A percentile compares a stretch with the other conserved stretches of the same genome.
Conservation (phyloP, 2,329 filamentous ascomycete species). For the Sclerotinia borealis region DNA sequence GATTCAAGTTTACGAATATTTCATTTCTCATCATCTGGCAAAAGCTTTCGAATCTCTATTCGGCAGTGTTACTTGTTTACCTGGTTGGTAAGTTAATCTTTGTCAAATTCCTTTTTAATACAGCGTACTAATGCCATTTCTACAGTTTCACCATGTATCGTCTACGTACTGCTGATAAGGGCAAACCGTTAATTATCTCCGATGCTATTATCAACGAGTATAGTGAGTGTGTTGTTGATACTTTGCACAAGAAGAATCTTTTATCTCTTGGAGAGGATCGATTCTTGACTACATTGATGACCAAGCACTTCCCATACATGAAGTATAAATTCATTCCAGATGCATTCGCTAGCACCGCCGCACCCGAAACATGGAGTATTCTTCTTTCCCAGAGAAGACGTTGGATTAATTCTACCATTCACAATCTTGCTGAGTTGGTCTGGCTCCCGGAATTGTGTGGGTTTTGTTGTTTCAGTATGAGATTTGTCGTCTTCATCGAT, state of each 20-base stretch:
- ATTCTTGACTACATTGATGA: constrained; percentile 96
- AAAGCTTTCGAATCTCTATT: constrained; percentile 98
- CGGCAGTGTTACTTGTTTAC: constrained; percentile 96
- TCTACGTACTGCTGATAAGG: constrained; percentile 85
- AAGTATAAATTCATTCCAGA: constrained; percentile 93
- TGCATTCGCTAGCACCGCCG: constrained; percentile 88
- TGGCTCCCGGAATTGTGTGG: constrained; percentile 90
- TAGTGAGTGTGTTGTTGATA: constrained; percentile 82
- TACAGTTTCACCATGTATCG: constrained; percentile 97
- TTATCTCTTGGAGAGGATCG: constrained; percentile 93
- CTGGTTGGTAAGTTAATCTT: constrained; percentile 74
- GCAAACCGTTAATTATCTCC: constrained; percentile 88
- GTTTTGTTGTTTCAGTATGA: constrained; percentile 98
- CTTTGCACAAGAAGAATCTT: constrained; percentile 89
- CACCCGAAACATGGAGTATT: constrained; percentile 89
- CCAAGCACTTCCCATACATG: constrained; percentile 93
- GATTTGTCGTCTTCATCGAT: constrained; percentile 93
- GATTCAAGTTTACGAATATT: constrained; percentile 99
- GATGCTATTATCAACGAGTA: constrained; percentile 86
- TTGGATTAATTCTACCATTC: constrained; percentile 99
- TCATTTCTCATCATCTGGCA: constrained; percentile 92
- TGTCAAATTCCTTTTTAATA: not conserved
- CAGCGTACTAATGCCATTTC: constrained; percentile 33
- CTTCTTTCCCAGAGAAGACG: constrained; percentile 94
- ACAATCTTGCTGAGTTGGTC: constrained; percentile 89